Conservation (phyloP, 257 asterid species). For the Petunia secreta region DNA sequence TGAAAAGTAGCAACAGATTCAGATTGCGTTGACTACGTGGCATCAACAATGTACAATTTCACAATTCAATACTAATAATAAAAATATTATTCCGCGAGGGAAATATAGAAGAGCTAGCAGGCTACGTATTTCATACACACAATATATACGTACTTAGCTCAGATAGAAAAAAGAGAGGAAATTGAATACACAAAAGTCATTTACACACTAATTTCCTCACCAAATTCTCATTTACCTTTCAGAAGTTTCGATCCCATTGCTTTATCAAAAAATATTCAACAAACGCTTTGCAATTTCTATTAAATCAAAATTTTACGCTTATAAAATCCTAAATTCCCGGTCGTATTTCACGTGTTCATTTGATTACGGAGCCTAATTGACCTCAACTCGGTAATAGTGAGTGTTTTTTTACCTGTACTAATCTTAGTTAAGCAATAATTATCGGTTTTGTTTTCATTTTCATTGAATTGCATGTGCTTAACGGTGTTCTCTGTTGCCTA, state of each 20-base stretch:
- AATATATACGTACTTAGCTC: conserved; percentile 5
- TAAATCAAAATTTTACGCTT: neutral
- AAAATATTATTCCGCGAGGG: conserved; percentile 4
- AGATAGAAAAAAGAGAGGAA: neutral
- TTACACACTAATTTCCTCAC: conserved; percentile 8
- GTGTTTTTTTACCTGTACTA: conserved; percentile 9
- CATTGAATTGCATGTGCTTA: neutral
- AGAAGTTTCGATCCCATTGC: neutral
- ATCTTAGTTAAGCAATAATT: neutral
- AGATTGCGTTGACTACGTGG: conserved; percentile 32
- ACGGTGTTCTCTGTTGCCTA: neutral
- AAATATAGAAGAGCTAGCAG: neutral
- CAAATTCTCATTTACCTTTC: conserved; percentile 8
- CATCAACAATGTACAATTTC: conserved; percentile 12
- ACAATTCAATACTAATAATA: neutral
- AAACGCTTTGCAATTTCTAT: neutral
- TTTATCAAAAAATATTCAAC: neutral
- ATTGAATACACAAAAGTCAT: neutral
- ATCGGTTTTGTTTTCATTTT: neutral
- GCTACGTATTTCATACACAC: neutral
- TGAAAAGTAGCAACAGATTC: conserved; percentile 23
- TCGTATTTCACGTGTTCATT: conserved; percentile 12
- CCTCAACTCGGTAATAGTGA: neutral
- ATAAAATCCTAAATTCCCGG: neutral
- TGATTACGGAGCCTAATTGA: conserved; percentile 7